Evolutionary conservation across 176 grass and related monocot species (phyloP).

Genomic region (Oryza coarctata): DNA sequence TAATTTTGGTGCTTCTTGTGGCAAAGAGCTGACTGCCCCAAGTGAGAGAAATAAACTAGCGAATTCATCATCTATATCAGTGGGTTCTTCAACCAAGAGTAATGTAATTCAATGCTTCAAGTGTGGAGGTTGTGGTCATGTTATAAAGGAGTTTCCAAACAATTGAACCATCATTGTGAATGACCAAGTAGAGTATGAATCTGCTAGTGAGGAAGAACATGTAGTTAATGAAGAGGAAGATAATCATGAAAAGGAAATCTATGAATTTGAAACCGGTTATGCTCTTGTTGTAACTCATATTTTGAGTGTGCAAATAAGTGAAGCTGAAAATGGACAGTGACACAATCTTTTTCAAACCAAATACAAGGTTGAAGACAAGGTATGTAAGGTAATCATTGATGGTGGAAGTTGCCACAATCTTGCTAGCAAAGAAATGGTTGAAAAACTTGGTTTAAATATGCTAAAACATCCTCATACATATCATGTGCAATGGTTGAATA

Average conservation of each 20-base stretch:
- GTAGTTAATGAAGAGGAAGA: background rate
- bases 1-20: too few species aligned
- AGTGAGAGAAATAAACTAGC: background rate
- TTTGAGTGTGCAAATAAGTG: background rate
- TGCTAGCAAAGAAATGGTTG: background rate
- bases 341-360: background rate
- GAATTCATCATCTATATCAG: background rate
- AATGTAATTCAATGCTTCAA: too few species aligned
- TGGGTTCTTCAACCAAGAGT: background rate
- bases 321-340: background rate
- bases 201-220: too few species aligned
- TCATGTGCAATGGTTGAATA: background rate
- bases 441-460: background rate
- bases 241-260: background rate
- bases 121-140: too few species aligned
- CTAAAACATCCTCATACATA: background rate
- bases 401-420: too few species aligned
- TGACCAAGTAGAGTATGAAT: too few species aligned
- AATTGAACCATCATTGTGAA: too few species aligned
- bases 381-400: too few species aligned
- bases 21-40: too few species aligned
- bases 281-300: background rate
- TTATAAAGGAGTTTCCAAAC: too few species aligned
- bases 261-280: background rate
- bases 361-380: too few species aligned